These are phyloP conservation scores for Bassia scoparia DNA, from an alignment of 148 eudicot species.

Conservation along the genomic window DNA sequence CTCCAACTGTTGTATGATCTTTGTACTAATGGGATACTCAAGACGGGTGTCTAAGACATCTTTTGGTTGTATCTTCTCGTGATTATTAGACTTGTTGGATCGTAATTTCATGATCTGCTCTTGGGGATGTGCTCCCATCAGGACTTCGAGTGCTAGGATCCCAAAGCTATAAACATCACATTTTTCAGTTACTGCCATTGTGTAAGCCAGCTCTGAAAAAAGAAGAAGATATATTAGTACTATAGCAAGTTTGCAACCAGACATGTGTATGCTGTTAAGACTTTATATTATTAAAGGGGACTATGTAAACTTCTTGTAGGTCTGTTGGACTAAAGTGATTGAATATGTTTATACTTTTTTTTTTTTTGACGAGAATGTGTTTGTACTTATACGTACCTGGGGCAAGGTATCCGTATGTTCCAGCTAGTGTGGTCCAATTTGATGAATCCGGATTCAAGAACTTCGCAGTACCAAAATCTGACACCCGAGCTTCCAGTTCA, in stretches of 20 bases:
- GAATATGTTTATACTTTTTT: too few species aligned
- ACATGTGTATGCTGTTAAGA: too few species aligned
- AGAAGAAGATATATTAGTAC: background rate
- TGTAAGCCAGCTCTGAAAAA: conserved; percentile 30
- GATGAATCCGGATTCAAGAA: conserved; percentile 27
- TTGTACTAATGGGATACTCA: background rate
- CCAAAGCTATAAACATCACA: conserved; percentile 36
- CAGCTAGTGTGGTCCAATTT: conserved; percentile 26
- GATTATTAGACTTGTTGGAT: background rate
- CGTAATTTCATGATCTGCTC: conserved; percentile 2
- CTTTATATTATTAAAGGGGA: too few species aligned
- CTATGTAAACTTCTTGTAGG: too few species aligned
- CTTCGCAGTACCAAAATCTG: conserved; percentile 34
- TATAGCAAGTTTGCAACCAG: too few species aligned
- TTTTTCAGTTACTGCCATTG: conserved; percentile 29
- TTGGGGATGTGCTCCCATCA: conserved; percentile 31
- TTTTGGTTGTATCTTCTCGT: background rate
- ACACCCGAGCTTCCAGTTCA: conserved; percentile 23
- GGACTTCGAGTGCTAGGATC: conserved; percentile 25
- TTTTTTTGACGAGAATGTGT: too few species aligned
- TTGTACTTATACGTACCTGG: conserved; percentile 26
- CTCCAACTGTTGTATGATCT: background rate
- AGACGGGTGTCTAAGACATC: background rate
- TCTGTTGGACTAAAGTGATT: too few species aligned
- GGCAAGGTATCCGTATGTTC: conserved; percentile 37